phyloP scores from a whole-genome alignment of 371 early-diverging fungal species.

The Paraphysoderma sedebokerense region DNA sequence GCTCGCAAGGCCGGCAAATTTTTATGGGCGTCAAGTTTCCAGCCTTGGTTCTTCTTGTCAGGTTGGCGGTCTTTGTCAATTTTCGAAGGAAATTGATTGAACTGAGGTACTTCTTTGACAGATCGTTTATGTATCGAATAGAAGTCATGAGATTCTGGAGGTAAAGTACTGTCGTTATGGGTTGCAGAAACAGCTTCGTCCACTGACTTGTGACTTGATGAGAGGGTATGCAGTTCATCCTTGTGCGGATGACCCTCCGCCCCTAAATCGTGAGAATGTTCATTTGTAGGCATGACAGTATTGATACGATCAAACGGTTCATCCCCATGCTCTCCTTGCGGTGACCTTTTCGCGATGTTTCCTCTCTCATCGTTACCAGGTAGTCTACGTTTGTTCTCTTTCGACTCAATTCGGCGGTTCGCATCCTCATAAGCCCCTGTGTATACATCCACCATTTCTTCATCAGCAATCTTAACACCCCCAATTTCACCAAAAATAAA shows the following conservation, averaged over 20 bases:
- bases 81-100: neutral
- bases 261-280: too few species aligned
- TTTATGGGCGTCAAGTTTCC: conserved; percentile 29
- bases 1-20: conserved; percentile 28
- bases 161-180: too few species aligned
- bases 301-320: too few species aligned
- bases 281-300: too few species aligned
- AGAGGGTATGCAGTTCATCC: too few species aligned
- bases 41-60: conserved; percentile 13
- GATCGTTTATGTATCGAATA: too few species aligned
- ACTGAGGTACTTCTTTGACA: neutral
- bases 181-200: too few species aligned
- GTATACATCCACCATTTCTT: conserved; percentile 19
- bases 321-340: neutral
- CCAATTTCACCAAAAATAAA: conserved; percentile 21
- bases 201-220: too few species aligned
- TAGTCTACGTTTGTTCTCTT: neutral
- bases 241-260: too few species aligned
- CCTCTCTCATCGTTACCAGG: neutral
- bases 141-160: too few species aligned
- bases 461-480: conserved; percentile 9
- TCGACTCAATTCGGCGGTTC: neutral
- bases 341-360: neutral
- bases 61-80: neutral
- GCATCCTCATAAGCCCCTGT: conserved; percentile 11